Base-by-base conservation (phyloP, 257 asterid genomes). In the Penstemon newberryi region DNA sequence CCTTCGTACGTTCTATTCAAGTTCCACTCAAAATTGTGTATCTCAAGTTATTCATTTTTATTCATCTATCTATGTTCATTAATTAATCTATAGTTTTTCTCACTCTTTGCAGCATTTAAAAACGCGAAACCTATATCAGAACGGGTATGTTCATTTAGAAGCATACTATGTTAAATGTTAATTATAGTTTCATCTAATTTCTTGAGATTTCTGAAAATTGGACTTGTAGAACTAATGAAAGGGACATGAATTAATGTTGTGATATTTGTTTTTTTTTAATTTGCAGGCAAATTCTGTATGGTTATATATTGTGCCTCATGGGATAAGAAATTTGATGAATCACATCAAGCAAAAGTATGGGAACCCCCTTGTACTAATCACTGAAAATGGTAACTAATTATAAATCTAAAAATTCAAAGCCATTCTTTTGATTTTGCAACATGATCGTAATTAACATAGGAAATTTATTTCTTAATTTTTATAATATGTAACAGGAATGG, bases 261-360 rank as follows among this genome's bases (percentile, higher is more conserved):
- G 33, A 25, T 25, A 25, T 25, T 25, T 25, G 2, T 25, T 25
- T 25, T 25, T 25, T 7, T 9, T n/a, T 13, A 8, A 3, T n/a
- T 61, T 78, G 55, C 87, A 92, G 97, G 96, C 99, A 56, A 82
- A 86, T 70, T 85, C 99, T 13, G 59, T 90, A 42, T 93, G 99
- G 99, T 54, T 93, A 75, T 86, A 78, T 75, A 87, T 93, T 44
- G 99, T 93, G 19, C 97, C 99, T 44, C 75, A 46, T 0, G 97
- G 97, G 51, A 85, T 93, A 39, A 83, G 96, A 79, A 79, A 83
- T 61, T 72, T 93, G 86, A 81, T 87, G 96, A 90, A 90, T 49
- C 82, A 90, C 84, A 88, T 93, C 44, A 84, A 44, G 65, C 73
- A 78, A 52, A 89, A 78, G 44, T 93, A 93, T 8, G 89, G 85